A percentile compares a stretch with the other conserved stretches of the same genome.
Evolutionary conservation across 345 rosid species (phyloP).

Genomic region (Trapa bicornis): DNA sequence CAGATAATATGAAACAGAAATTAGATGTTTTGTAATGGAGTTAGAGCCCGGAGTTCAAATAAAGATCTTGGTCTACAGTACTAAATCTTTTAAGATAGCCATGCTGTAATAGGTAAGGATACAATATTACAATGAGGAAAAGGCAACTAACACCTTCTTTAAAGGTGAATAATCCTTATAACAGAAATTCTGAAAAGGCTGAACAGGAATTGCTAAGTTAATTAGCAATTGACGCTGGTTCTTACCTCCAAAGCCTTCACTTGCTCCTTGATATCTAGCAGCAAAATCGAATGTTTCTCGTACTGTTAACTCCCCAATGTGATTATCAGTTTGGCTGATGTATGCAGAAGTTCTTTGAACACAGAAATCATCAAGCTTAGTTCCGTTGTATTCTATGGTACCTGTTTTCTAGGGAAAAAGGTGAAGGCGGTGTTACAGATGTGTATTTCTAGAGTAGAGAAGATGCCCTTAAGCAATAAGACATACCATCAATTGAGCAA

Average conservation of each 20-base stretch:
- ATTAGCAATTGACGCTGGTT: not conserved
- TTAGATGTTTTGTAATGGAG: too few species aligned
- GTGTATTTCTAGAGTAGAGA: not conserved
- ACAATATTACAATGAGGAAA: too few species aligned
- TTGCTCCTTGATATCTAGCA: constrained; percentile 86
- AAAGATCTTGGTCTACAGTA: too few species aligned
- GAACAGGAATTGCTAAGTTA: not conserved
- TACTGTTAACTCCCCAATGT: constrained; percentile 83
- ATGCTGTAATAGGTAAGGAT: too few species aligned
- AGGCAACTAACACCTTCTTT: not conserved
- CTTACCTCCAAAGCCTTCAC: constrained; percentile 65
- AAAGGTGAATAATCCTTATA: not conserved
- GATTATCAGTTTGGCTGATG: constrained; percentile 83
- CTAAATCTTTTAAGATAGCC: too few species aligned
- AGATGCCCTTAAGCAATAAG: not conserved
- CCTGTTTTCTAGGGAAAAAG: constrained; percentile 41
- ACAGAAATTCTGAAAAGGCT: too few species aligned
- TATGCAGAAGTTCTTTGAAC: constrained; percentile 86
- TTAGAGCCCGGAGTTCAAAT: too few species aligned
- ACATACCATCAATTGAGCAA: not conserved
- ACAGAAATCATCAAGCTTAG: constrained; percentile 44
- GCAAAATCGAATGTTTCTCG: constrained; percentile 92
- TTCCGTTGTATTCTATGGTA: constrained; percentile 65
- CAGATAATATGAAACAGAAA: too few species aligned
- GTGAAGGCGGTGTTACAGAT: not conserved